Evolutionary conservation across 192 early-diverging fungal genomes (phyloP).

Genomic region (Coemansia sp.): DNA sequence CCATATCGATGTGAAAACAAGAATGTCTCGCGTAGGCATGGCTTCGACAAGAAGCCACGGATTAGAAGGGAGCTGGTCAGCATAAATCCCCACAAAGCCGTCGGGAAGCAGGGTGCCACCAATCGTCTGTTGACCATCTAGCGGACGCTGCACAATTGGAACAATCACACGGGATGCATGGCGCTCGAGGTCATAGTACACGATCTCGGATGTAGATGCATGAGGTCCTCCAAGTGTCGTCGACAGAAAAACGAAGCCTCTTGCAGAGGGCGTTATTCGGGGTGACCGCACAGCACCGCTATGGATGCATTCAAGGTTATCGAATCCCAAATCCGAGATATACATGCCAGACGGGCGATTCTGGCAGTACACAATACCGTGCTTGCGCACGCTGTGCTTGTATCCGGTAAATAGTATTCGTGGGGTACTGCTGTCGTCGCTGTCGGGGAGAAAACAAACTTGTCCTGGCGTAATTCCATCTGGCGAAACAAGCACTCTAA

Average conservation of each 20-base stretch:
- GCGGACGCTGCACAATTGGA: conserved; percentile 22
- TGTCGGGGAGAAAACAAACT: conserved; percentile 53
- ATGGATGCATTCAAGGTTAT: conserved; percentile 35
- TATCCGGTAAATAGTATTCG: conserved; percentile 70
- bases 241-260: conserved; percentile 61
- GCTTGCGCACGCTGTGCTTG: conserved; percentile 55
- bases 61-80: conserved; percentile 55
- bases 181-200: conserved; percentile 35
- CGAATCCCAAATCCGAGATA: conserved; percentile 38
- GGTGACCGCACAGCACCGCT: conserved; percentile 61
- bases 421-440: conserved; percentile 11
- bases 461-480: conserved; percentile 49
- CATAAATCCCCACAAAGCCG: conserved; percentile 72
- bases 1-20: conserved; percentile 45
- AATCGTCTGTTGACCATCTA: conserved; percentile 9
- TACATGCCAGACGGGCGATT: conserved; percentile 67
- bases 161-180: conserved; percentile 13
- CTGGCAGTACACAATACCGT: conserved; percentile 66
- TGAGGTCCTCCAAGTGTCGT: conserved; percentile 70
- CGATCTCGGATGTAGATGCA: conserved; percentile 58
- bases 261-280: conserved; percentile 57
- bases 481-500: conserved; percentile 22
- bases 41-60: conserved; percentile 24
- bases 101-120: conserved; percentile 30
- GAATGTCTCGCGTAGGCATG: conserved; percentile 8